Base-by-base conservation (phyloP, 208 protist genomes). In the Angomonas deanei region DNA sequence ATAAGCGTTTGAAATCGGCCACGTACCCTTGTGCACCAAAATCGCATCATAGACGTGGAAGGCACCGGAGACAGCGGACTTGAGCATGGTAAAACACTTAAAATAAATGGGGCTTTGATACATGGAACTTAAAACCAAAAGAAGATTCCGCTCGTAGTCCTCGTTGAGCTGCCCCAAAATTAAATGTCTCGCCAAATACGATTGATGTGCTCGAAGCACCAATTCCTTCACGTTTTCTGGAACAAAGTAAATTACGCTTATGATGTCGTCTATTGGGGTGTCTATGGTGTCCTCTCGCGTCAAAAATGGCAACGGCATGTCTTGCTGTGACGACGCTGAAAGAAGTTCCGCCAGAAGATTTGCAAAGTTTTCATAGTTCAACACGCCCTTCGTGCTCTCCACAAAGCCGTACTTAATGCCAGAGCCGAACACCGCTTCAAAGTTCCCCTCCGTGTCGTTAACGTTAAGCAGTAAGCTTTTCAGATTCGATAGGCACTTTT, bases 201-300 rank as follows among this genome's bases (percentile, higher is more conserved):
- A 57, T 30, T 74, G 79, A 47, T 82, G 77, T 0, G 64, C 39
- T 0, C 58, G 27, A 0, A 80, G 70, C 61, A 85, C 77, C 0
- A 47, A 50, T 26, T 85, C 79, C 48, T 78, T 80, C 21, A 69
- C 70, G 3, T 49, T 39, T 38, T 84, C 78, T 6, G 78, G 78
- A 8, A 84, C 50, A 46, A 84, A 84, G 48, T 72, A 80, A 50
- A 76, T 80, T 15, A 84, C 64, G 28, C 73, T 71, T 19, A 84
- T 52, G 33, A 75, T 60, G 49, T 80, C 72, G 32, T 76, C 78
- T 23, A 80, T 73, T n/a, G 34, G 21, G n/a, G 72, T 56, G n/a
- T 56, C 65, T n/a, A 61, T 65, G 24, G 38, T 42, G 6, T 27
- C 61, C 0, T 47, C 34, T 1, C 46, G 62, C 24, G 49, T 19